These are phyloP conservation scores for Aspergillus alliaceus DNA, from an alignment of 2,329 filamentous ascomycete species.

Conservation along the genomic window DNA sequence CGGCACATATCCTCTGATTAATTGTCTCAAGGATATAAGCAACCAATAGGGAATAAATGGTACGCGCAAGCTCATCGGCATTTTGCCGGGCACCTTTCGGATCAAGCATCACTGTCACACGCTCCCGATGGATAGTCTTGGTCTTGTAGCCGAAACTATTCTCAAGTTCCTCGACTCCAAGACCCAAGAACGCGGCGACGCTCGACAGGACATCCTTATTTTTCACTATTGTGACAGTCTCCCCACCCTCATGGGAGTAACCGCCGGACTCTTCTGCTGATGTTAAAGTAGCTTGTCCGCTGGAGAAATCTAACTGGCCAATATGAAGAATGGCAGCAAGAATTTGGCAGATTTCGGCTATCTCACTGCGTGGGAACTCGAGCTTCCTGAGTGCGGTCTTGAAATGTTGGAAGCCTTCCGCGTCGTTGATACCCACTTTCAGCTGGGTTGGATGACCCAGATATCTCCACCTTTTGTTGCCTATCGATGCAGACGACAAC, in stretches of 20 bases:
- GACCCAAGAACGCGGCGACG: conserved; percentile 90
- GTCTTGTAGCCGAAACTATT: conserved; percentile 91
- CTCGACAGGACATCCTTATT: conserved; percentile 88
- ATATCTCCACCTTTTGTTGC: conserved; percentile 90
- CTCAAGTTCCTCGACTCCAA: conserved; percentile 78
- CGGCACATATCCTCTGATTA: conserved; percentile 84
- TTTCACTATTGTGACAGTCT: conserved; percentile 80
- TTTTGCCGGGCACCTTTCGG: conserved; percentile 85
- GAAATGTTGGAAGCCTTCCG: conserved; percentile 94
- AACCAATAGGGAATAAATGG: conserved; percentile 88
- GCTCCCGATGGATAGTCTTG: conserved; percentile 91
- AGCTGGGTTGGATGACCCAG: conserved; percentile 94
- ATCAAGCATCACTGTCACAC: conserved; percentile 98
- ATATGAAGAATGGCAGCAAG: conserved; percentile 94
- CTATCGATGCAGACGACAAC: conserved; percentile 53
- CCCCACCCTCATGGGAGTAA: conserved; percentile 91
- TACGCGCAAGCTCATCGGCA: conserved; percentile 89
- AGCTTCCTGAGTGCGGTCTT: conserved; percentile 92
- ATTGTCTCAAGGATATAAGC: conserved; percentile 91
- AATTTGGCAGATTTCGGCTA: conserved; percentile 95
- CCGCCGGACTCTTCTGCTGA: conserved; percentile 89
- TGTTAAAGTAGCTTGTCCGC: conserved; percentile 73
- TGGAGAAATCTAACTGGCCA: conserved; percentile 92
- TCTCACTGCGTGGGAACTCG: conserved; percentile 88
- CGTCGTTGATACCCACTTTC: conserved; percentile 94